phyloP scores from a whole-genome alignment of 2,329 filamentous ascomycete genomes.

The Neobulgaria alba region DNA sequence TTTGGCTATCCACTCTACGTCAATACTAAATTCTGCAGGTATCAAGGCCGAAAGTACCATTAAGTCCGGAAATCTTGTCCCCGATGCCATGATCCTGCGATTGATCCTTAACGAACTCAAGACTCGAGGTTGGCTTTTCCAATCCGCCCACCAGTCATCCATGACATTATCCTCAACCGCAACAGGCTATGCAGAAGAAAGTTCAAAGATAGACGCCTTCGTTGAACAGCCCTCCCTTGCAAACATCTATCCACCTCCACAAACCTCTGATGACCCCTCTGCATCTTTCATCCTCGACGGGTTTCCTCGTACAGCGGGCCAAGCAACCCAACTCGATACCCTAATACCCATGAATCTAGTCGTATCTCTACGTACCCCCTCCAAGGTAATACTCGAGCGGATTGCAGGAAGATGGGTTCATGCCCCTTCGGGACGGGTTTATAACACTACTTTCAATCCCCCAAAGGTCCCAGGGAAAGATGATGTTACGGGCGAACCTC shows the following conservation, averaged over 20 bases:
- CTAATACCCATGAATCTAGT: conserved; percentile 93
- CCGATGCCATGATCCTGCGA: conserved; percentile 83
- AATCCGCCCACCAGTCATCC: conserved; percentile 33
- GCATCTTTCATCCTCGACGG: conserved; percentile 95
- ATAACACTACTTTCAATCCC: conserved; percentile 89
- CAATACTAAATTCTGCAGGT: conserved; percentile 41
- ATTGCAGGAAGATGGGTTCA: conserved; percentile 93
- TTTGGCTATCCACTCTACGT: neutral
- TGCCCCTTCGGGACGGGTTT: conserved; percentile 80
- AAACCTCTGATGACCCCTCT: conserved; percentile 57
- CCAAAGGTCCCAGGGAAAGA: conserved; percentile 74
- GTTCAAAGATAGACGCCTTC: conserved; percentile 22
- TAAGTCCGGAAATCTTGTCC: conserved; percentile 80
- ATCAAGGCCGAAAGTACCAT: conserved; percentile 87
- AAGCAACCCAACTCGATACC: conserved; percentile 68
- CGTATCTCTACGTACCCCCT: conserved; percentile 77
- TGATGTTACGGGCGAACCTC: conserved; percentile 80
- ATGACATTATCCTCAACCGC: conserved; percentile 22
- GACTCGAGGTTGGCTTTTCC: conserved; percentile 71
- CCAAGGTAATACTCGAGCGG: conserved; percentile 77
- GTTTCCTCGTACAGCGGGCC: conserved; percentile 79
- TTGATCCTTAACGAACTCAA: conserved; percentile 86
- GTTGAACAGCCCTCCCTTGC: conserved; percentile 26
- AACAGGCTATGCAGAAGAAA: conserved; percentile 25
- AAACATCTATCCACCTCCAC: conserved; percentile 31